A percentile compares a stretch with the other conserved stretches of the same genome.
Conservation (phyloP, 2,329 filamentous ascomycete species). For the Proliferodiscus dingleyae region DNA sequence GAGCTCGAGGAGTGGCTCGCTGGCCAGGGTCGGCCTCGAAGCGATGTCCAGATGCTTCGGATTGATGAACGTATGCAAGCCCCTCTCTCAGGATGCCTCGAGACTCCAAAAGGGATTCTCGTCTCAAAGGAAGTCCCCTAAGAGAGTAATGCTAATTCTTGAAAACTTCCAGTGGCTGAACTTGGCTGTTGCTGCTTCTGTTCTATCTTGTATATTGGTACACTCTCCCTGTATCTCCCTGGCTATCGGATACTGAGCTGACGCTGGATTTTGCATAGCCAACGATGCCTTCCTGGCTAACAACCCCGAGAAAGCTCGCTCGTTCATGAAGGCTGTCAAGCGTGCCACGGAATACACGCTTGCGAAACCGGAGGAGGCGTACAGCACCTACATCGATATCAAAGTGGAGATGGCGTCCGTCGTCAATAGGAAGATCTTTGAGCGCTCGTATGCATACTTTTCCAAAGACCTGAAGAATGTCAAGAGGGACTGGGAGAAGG, state of each 20-base stretch:
- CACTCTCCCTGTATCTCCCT: not conserved
- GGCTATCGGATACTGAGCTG: not conserved
- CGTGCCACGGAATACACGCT: conserved; percentile 69
- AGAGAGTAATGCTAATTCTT: too few species aligned
- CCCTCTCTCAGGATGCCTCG: too few species aligned
- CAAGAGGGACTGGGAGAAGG: conserved; percentile 69
- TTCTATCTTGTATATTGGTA: conserved; percentile 71
- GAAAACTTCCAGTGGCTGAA: too few species aligned
- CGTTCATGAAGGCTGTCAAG: conserved; percentile 71
- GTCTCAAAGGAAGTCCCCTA: too few species aligned
- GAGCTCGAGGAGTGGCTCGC: conserved; percentile 74
- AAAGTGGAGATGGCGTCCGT: conserved; percentile 65
- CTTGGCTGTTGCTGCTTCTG: conserved; percentile 83
- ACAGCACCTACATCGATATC: conserved; percentile 64
- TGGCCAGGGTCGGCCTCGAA: conserved; percentile 54
- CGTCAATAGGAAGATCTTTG: conserved; percentile 74
- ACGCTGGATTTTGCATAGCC: conserved; percentile 15
- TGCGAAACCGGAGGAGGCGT: conserved; percentile 56
- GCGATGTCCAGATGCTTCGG: conserved; percentile 73
- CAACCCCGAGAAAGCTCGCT: conserved; percentile 59
- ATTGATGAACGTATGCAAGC: conserved; percentile 79
- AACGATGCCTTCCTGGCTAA: conserved; percentile 66
- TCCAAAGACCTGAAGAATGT: conserved; percentile 72
- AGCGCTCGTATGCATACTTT: conserved; percentile 74
- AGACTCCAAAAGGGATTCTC: too few species aligned